Evolutionary conservation across 441 rosid species (phyloP).

Genomic region (Pelargonium myrrhifolium): DNA sequence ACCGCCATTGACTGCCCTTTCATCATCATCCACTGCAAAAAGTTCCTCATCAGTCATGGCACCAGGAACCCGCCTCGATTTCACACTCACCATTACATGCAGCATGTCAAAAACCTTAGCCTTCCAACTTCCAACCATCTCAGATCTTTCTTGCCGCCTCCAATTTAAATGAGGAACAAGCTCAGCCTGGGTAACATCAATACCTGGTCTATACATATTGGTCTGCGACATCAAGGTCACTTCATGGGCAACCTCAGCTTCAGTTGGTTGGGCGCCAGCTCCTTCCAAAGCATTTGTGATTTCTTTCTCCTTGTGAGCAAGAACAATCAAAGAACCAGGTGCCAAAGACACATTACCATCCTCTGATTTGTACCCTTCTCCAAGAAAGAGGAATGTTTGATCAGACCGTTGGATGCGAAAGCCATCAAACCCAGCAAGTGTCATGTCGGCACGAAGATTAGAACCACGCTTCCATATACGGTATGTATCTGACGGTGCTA

Average conservation of each 20-base stretch:
- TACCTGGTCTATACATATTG: constrained; percentile 98
- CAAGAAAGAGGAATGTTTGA: constrained; percentile 17
- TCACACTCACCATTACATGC: constrained; percentile 95
- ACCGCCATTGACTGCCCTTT: constrained; percentile 27
- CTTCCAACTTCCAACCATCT: constrained; percentile 92
- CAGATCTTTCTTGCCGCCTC: constrained; percentile 96
- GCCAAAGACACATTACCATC: constrained; percentile 60
- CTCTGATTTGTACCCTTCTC: constrained; percentile 67
- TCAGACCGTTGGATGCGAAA: constrained; percentile 13
- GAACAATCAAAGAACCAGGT: constrained; percentile 86
- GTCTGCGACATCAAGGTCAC: constrained; percentile 96
- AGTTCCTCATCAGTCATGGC: constrained; percentile 97
- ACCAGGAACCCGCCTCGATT: constrained; percentile 98
- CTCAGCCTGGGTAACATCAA: constrained; percentile 95
- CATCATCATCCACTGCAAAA: constrained; percentile 4
- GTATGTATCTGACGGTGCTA: constrained; percentile 19
- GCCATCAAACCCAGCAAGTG: constrained; percentile 19
- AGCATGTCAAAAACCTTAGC: constrained; percentile 95
- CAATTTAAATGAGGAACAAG: constrained; percentile 82
- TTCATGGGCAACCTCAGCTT: constrained; percentile 92
- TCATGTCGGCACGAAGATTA: constrained; percentile 18
- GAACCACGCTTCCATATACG: constrained; percentile 18
- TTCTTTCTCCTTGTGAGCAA: constrained; percentile 94
- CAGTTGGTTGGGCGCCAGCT: constrained; percentile 89
- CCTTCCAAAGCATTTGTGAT: constrained; percentile 96